Percentiles rank a stretch among this genome's conserved stretches.
phyloP scores from a whole-genome alignment of 768 basidiomycete genomes.

The Pulveroboletus ravenelii region DNA sequence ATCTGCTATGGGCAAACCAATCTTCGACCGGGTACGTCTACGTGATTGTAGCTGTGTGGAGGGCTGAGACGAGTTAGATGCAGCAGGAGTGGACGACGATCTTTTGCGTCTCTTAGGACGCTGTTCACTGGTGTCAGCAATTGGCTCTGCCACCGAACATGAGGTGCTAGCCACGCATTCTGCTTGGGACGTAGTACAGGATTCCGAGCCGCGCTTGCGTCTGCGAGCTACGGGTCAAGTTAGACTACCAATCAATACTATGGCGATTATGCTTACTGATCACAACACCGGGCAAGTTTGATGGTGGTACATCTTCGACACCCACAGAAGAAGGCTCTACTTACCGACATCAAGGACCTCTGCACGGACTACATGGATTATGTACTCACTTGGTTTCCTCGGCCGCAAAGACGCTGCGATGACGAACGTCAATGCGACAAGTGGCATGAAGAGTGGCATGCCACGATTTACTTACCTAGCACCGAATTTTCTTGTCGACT shows the following conservation, averaged over 20 bases:
- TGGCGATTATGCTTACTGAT: conserved; percentile 10
- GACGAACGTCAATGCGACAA: conserved; percentile 9
- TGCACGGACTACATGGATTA: background rate
- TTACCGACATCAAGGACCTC: background rate
- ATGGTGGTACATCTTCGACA: conserved; percentile 1
- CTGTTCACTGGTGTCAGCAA: conserved; percentile 1
- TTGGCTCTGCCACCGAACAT: background rate
- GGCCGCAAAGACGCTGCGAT: conserved; percentile 11
- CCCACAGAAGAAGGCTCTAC: conserved; percentile 10
- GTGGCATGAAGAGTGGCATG: background rate
- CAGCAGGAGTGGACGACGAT: conserved; percentile 18
- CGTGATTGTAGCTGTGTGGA: conserved; percentile 5
- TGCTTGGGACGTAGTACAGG: background rate
- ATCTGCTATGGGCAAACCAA: conserved; percentile 12
- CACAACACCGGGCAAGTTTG: conserved; percentile 4
- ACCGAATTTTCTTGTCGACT: conserved; percentile 7
- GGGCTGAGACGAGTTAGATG: conserved; percentile 8
- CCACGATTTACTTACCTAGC: conserved; percentile 17
- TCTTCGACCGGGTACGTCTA: conserved; percentile 16
- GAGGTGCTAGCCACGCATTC: conserved; percentile 1
- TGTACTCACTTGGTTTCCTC: conserved; percentile 15
- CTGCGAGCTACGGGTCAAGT: conserved; percentile 12
- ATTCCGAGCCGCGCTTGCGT: conserved; percentile 15
- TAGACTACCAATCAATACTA: background rate
- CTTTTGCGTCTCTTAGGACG: conserved; percentile 21